A percentile compares a stretch with the other conserved stretches of the same genome.
phyloP scores from a whole-genome alignment of 768 basidiomycete genomes.

The Boletus tylopilopsis region DNA sequence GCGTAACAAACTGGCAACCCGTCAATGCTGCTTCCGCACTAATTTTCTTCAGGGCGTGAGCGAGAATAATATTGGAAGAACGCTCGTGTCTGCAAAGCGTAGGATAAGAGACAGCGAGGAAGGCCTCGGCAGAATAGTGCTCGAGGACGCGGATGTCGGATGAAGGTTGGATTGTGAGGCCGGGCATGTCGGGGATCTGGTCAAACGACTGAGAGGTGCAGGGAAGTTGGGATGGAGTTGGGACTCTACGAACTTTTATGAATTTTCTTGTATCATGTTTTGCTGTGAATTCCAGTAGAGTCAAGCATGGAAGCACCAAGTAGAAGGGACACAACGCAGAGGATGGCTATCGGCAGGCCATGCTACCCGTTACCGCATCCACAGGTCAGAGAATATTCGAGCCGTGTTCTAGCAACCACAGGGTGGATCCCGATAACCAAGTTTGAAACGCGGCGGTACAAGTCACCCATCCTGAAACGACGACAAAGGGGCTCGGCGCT shows the following conservation, averaged over 20 bases:
- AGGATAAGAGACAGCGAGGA: conserved; percentile 39
- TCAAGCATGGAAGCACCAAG: conserved; percentile 9
- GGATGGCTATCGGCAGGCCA: conserved; percentile 10
- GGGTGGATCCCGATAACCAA: conserved; percentile 15
- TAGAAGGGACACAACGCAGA: neutral
- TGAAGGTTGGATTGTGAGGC: conserved; percentile 23
- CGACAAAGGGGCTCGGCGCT: neutral
- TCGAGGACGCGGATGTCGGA: conserved; percentile 31
- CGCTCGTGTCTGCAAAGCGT: conserved; percentile 42
- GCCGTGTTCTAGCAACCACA: conserved; percentile 10
- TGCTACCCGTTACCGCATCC: neutral
- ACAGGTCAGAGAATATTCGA: conserved; percentile 1
- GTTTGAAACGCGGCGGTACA: neutral
- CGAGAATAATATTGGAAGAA: conserved; percentile 51
- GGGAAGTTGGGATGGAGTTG: neutral
- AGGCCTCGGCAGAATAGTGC: conserved; percentile 38
- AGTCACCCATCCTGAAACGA: neutral
- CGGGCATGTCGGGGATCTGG: conserved; percentile 24
- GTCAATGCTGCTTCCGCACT: conserved; percentile 36
- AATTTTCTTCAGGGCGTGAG: conserved; percentile 44
- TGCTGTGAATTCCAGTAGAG: conserved; percentile 24
- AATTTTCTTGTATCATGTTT: neutral
- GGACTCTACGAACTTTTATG: conserved; percentile 6
- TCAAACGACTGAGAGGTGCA: neutral
- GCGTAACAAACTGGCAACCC: conserved; percentile 33